Evolutionary conservation across 108 stramenopile species (phyloP), one percentile per base, ranked within the genome.

Genomic region (Cyclotella atomus): DNA sequence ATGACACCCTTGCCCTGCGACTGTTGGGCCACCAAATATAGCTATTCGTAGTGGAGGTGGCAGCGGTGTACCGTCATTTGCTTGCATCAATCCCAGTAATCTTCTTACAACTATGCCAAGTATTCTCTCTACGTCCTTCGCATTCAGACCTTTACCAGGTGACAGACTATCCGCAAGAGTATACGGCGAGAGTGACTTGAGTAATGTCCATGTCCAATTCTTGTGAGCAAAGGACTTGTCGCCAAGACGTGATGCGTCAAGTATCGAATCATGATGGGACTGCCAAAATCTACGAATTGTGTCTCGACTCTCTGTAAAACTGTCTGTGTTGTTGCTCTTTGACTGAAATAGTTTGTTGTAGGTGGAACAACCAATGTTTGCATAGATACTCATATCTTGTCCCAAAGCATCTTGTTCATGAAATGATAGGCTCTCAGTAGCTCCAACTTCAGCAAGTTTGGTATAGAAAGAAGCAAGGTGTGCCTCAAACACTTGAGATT

Each of bases 31-130:
- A 47, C 81, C 81, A 54, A 82, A 78, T 21, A 82, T 54, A 14
- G 81, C 76, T 32, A 82, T 76, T 69, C 71, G 54, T 43, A 82
- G 41, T 32, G 81, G 81, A 27, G 81, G 81, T 29, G 77, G 77
- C 36, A 77, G 46, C 44, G 59, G n/a, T 43, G 32, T 12, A n/a
- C 34, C 28, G 16, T 63, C 19, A 32, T 45, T 73, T 36, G 59
- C 20, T 32, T 64, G 54, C 41, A 79, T 49, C 23, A 80, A 59
- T 54, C 72, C 79, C 53, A 80, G 69, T 25, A 80, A 20, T 49
- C 79, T 34, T 50, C 67, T 53, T 21, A 65, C 68, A 27, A 80
- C 36, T 21, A 80, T 80, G 17, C 79, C 79, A 28, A 60, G 29
- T 7, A 80, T 63, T 19, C 71, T 67, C 69, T 73, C 79, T 29